Base-by-base conservation (phyloP, 768 basidiomycete species). In the Tricholoma furcatifolium region DNA sequence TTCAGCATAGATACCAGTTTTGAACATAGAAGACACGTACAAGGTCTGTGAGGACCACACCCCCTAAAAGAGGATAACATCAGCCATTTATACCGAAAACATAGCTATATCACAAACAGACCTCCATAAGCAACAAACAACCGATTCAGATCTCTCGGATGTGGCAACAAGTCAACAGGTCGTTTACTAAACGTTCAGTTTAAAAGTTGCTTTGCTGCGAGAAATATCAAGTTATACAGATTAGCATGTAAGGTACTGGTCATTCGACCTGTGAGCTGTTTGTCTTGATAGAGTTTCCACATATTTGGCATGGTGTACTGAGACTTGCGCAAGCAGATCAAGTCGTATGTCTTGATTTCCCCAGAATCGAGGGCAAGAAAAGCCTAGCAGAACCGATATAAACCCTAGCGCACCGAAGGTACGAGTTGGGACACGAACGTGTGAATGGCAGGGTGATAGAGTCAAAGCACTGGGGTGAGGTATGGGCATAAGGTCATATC, bases 111-210 rank as follows among this genome's bases (percentile, higher is more conserved):
- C 15, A 39, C 20, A 9, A n/a, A 57, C 75, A 31, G 55, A 85
- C 88, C 86, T 73, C 81, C 78, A 65, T 88, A 91, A n/a, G 81
- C 87, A 17, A 92, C 74, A 57, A 93, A 84, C 15, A 91, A 60
- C 20, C 83, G 72, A 60, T 88, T 86, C 41, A 92, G 63, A 59
- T 91, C 80, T 54, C 90, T 76, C 24, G 90, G 90, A 65, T 91
- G 88, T 24, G 80, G 66, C 6, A 84, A 73, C 6, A 82, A 63
- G 50, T 91, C 89, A 6, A 90, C 70, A 17, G 81, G 78, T 54
- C 79, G 73, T 14, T 71, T 68, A 31, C 79, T 84, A 44, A 30
- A 48, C 9, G 51, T 35, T 31, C 49, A 45, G n/a, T 41, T 48
- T 38, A 39, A 14, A 23, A 43, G 39, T 27, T 14, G 12, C 21